Evolutionary conservation across 1,284 basidiomycete genomes (phyloP).

Genomic region (Veloporphyrellus conicus): DNA sequence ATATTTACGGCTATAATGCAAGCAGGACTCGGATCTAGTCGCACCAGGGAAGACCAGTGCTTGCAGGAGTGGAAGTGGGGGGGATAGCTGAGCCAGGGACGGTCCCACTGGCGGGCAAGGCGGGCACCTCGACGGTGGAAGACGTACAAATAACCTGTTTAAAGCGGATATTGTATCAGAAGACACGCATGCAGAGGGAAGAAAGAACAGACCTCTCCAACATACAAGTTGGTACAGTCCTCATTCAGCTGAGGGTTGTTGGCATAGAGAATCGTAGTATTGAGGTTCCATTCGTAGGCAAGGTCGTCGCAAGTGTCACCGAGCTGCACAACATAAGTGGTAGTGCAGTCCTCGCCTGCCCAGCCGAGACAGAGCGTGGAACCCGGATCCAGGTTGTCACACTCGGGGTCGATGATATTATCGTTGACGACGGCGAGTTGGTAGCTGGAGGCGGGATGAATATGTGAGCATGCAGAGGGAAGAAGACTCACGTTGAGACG

Average conservation of each 20-base stretch:
- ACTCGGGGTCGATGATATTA: constrained; percentile 44
- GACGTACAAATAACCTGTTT: constrained; percentile 52
- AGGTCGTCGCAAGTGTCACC: constrained; percentile 53
- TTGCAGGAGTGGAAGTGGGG: constrained; percentile 33
- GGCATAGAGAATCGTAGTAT: constrained; percentile 46
- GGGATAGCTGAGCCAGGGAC: constrained; percentile 36
- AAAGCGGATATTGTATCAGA: background rate
- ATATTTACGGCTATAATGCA: constrained; percentile 1
- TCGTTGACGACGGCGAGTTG: constrained; percentile 65
- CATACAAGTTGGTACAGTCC: constrained; percentile 59
- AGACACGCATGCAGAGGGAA: background rate
- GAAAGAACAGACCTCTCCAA: constrained; percentile 51
- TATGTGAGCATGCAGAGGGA: background rate
- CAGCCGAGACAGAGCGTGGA: constrained; percentile 49
- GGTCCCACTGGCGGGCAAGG: constrained; percentile 34
- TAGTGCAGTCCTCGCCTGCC: constrained; percentile 44
- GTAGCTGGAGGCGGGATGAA: constrained; percentile 44
- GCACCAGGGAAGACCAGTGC: constrained; percentile 52
- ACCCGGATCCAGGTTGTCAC: constrained; percentile 55
- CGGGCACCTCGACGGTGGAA: constrained; percentile 37
- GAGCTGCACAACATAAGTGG: constrained; percentile 45
- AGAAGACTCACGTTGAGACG: constrained; percentile 55
- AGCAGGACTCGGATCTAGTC: constrained; percentile 38
- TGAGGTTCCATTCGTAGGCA: constrained; percentile 36
- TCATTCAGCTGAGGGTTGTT: constrained; percentile 69